Base-by-base conservation (phyloP, 208 protist species). In the Endotrypanum monterogeii region DNA sequence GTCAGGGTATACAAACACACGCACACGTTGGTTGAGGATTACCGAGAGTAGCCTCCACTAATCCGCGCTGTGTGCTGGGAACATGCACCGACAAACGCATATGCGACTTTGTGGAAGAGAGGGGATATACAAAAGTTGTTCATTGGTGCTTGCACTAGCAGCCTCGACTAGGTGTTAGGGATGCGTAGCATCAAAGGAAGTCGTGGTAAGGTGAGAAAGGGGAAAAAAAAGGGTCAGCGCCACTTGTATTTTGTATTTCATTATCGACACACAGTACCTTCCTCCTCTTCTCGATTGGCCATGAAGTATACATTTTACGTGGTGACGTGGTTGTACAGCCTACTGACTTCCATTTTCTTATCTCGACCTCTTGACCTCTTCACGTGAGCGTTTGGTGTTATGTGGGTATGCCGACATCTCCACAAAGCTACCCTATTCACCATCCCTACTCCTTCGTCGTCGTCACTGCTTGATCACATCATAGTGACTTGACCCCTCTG, bases 81-180 rank as follows among this genome's bases (percentile, higher is more conserved):
- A 30, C 14, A 62, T 18, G 39, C 30, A 9, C 12, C 14, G 3
- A 62, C 28, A 39, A 65, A 2, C 44, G 44, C 32, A 30, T 37
- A 2, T 18, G 37, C 32, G 37, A 28, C 37, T 46, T 3, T 9
- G n/a, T 11, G 14, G 20, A 11, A 65, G 28, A 39, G 39, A 11
- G 23, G 25, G 35, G 28, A 20, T 16, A 20, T 46, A 48, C 35
- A 32, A 67, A n/a, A 14, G 60, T n/a, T 55, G 30, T 20, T 23
- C 41, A 12, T 63, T 46, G 50, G 46, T 74, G 16, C 30, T 75
- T 63, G 39, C 62, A 9, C 32, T 74, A 11, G 35, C 62, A 32
- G 6, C n/a, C 20, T 16, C 37, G 60, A 48, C 11, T 16, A 30
- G 37, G 37, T 20, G 60, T 48, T n/a, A n/a, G n/a, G 8, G 35